Evolutionary conservation across 345 rosid genomes (phyloP), one percentile per base, ranked within the genome.

Genomic region (Euphorbia tirucalli): DNA sequence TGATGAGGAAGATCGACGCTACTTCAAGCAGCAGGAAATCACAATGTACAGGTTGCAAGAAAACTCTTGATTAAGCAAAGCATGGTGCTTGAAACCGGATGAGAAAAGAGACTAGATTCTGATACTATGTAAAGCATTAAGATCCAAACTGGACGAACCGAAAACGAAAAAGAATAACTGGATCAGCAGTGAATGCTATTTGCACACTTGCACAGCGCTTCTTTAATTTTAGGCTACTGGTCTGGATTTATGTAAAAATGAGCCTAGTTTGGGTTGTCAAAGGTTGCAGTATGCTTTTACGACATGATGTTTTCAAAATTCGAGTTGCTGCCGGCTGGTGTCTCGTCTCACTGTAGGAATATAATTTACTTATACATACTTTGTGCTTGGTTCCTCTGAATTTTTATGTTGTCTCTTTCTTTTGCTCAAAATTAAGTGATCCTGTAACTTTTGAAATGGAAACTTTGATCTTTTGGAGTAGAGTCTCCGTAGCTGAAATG

Each of bases 1-100:
- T 1, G 98, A 93, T 76, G 99, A 96, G 83, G 99, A 96, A 84
- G 99, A 93, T 72, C 90, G 98, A 39, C 87, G 98, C 70, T 96
- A 96, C 74, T 96, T 96, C 76, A 96, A 90, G 87, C 98, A 96
- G 83, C 98, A 96, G 74, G 99, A 96, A 77, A 87, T 96, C 60
- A 91, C 98, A 19, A 84, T 93, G 68, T 96, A 82, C 83, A 84
- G 97, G 93, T 83, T 89, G 79, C 85, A 85, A 80, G 99, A 89
- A 78, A 74, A 70, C 41, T 84, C 93, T n/a, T 89, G 79, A 78
- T 70, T 24, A 30, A 61, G 19, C 37, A 19, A 25, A 60, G 16
- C n/a, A 4, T 64, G n/a, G 25, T 64, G 32, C 19, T 64, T 21
- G 18, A 64, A 21, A 61, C 46, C n/a, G 11, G 39, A n/a, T 62